These are phyloP conservation scores for Nepenthes alata DNA, from an alignment of 179 eudicot genomes.

Conservation along the genomic window DNA sequence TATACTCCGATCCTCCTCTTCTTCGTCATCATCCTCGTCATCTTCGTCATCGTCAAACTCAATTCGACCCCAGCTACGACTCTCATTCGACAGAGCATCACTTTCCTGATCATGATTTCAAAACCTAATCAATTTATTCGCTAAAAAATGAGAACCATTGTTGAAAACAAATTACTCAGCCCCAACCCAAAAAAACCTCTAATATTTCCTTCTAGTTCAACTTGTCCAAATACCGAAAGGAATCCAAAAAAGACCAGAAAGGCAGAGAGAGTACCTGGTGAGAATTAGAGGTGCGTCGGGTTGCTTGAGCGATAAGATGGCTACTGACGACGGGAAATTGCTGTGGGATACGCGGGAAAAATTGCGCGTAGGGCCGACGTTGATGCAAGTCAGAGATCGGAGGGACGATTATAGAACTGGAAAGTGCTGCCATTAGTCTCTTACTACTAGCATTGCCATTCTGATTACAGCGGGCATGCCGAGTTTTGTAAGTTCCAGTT, in stretches of 20 bases:
- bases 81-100: slow-evolving; percentile 24
- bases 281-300: slow-evolving; percentile 17
- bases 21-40: slow-evolving; percentile 52
- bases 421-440: too few species aligned
- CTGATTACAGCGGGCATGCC: too few species aligned
- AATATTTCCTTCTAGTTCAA: neutral
- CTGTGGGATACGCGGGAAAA: too few species aligned
- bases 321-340: too few species aligned
- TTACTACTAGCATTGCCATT: too few species aligned
- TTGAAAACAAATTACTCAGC: neutral
- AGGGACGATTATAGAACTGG: too few species aligned
- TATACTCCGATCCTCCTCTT: slow-evolving; percentile 79
- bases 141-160: too few species aligned
- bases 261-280: slow-evolving; percentile 18
- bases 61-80: slow-evolving; percentile 31
- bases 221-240: neutral
- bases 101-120: slow-evolving; percentile 14
- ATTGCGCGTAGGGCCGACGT: too few species aligned
- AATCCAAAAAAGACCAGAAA: neutral
- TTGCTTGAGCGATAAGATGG: slow-evolving; percentile 18
- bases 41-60: slow-evolving; percentile 38
- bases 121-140: neutral
- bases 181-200: neutral
- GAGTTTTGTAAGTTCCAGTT: too few species aligned
- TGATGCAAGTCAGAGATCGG: too few species aligned